Conservation (phyloP, 2,329 filamentous ascomycete species). For the Clarireedia sp. region DNA sequence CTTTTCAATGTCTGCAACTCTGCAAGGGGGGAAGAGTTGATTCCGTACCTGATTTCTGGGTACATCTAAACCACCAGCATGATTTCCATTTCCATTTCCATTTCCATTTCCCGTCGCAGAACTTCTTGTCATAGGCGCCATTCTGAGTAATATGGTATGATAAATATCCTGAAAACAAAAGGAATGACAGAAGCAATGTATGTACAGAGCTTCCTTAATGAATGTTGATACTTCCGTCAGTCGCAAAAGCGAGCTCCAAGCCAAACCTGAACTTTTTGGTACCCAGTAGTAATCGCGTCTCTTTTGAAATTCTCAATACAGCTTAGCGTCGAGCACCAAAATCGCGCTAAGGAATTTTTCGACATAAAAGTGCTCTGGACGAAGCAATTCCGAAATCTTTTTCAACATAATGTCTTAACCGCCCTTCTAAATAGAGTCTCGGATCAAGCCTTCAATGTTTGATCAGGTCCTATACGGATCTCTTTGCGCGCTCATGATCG, state of each 20-base stretch:
- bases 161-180: not conserved
- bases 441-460: conserved; percentile 89
- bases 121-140: conserved; percentile 29
- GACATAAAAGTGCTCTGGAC: conserved; percentile 9
- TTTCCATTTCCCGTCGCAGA: conserved; percentile 13
- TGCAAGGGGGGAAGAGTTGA: not conserved
- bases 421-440: conserved; percentile 99
- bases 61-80: conserved; percentile 13
- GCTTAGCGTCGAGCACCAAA: not conserved
- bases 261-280: not conserved
- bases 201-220: not conserved
- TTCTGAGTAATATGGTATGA: conserved; percentile 7
- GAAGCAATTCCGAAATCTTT: conserved; percentile 5
- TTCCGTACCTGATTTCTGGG: conserved; percentile 8
- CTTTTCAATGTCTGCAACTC: conserved; percentile 5
- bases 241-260: not conserved
- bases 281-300: not conserved
- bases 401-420: conserved; percentile 52
- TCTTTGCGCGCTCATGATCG: conserved; percentile 95
- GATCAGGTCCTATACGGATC: conserved; percentile 72
- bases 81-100: conserved; percentile 16
- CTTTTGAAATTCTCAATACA: not conserved
- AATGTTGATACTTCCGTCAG: conserved; percentile 2
- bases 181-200: not conserved
- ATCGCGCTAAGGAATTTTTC: conserved; percentile 10